Percentiles rank a stretch among this genome's conserved stretches.
phyloP scores from a whole-genome alignment of 2,329 filamentous ascomycete species.

The Coniochaeta prunicola region DNA sequence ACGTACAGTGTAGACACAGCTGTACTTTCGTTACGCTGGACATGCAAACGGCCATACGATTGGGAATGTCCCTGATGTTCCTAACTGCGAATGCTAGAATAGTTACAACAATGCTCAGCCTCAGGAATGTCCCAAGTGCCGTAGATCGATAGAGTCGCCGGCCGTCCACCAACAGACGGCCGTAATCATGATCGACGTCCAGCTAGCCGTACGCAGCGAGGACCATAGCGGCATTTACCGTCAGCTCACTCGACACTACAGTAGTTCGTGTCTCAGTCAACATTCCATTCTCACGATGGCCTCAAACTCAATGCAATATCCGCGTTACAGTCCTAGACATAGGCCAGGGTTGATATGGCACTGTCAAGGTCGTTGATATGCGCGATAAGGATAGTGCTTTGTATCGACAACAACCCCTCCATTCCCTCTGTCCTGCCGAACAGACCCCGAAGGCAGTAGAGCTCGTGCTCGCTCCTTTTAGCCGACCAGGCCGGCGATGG shows the following conservation, averaged over 20 bases:
- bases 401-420: too few relatives aligned
- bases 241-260: too few relatives aligned
- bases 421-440: too few relatives aligned
- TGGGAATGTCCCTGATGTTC: neutral
- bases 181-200: neutral
- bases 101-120: too few relatives aligned
- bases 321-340: too few relatives aligned
- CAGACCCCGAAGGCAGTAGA: neutral
- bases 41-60: neutral
- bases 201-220: neutral
- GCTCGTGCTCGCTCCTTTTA: too few relatives aligned
- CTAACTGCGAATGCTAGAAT: too few relatives aligned
- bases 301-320: neutral
- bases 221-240: neutral
- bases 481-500: neutral
- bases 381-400: too few relatives aligned
- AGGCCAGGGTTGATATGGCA: too few relatives aligned
- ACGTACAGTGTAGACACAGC: too few relatives aligned
- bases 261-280: neutral
- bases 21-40: too few relatives aligned
- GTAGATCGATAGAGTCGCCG: neutral
- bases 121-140: neutral
- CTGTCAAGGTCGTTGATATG: too few relatives aligned
- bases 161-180: neutral
- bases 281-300: neutral